A percentile compares a stretch with the other conserved stretches of the same genome.
phyloP scores from a whole-genome alignment of 306 rosid genomes.

The Spatholobus suberectus region DNA sequence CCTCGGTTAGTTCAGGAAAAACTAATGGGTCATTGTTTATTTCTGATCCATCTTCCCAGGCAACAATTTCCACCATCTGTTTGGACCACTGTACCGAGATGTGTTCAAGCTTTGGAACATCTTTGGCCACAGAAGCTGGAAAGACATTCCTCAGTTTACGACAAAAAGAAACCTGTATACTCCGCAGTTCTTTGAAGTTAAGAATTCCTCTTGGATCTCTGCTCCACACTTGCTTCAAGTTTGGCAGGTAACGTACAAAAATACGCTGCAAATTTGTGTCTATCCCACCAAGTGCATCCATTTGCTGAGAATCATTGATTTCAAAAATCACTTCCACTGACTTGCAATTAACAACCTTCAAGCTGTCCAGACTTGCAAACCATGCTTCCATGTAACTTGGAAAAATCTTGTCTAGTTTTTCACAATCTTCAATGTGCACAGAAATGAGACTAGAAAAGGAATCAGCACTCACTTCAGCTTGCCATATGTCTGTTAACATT shows the following conservation, averaged over 20 bases:
- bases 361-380: neutral
- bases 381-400: neutral
- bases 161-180: neutral
- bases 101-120: neutral
- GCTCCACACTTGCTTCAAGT: neutral
- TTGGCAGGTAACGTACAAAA: neutral
- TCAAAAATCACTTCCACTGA: slow-evolving; percentile 32
- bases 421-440: neutral
- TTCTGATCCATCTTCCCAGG: neutral
- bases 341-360: neutral
- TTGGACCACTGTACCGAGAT: neutral
- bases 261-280: neutral
- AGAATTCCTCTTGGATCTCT: neutral
- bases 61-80: slow-evolving; percentile 4
- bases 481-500: slow-evolving; percentile 22
- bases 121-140: slow-evolving; percentile 26
- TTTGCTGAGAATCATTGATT: neutral
- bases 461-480: neutral
- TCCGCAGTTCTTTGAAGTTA: neutral
- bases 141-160: neutral
- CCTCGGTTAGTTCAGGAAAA: neutral
- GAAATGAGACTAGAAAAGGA: neutral
- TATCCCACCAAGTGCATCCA: no score
- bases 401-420: neutral
- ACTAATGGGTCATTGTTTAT: neutral